Conservation (phyloP, 78 protist species). For the Acrasis kona region DNA sequence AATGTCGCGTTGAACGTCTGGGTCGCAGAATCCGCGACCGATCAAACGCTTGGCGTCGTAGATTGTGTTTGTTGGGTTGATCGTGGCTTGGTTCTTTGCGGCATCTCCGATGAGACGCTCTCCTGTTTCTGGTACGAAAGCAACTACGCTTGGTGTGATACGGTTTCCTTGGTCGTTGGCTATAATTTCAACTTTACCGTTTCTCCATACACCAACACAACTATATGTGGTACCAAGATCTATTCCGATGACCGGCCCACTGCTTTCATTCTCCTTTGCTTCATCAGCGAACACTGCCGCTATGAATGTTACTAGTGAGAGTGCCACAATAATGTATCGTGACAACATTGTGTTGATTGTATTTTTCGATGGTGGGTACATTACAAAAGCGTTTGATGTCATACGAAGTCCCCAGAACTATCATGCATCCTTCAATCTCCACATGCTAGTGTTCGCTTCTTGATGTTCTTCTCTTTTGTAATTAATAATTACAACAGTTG, state of each 20-base stretch:
- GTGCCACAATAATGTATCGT: too few species aligned
- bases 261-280: too few species aligned
- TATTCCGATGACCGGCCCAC: conserved; percentile 39
- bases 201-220: conserved; percentile 50
- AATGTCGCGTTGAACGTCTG: conserved; percentile 82
- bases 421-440: too few species aligned
- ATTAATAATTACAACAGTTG: too few species aligned
- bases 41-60: conserved; percentile 73
- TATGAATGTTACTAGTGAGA: too few species aligned
- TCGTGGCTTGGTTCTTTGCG: conserved; percentile 49
- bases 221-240: conserved; percentile 56
- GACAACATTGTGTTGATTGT: too few species aligned
- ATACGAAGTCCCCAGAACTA: too few species aligned
- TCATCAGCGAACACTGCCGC: too few species aligned
- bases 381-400: too few species aligned
- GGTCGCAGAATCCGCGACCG: conserved; percentile 52
- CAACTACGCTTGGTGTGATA: conserved; percentile 77
- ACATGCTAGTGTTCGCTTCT: too few species aligned
- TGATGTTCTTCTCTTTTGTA: too few species aligned
- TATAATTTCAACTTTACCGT: conserved; percentile 75
- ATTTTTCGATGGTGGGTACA: too few species aligned
- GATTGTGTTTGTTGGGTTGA: conserved; percentile 65
- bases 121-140: conserved; percentile 40
- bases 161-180: conserved; percentile 87
- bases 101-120: conserved; percentile 82